These are phyloP conservation scores for Carex myosuroides DNA, from an alignment of 176 grass and related monocot species.

Conservation along the genomic window DNA sequence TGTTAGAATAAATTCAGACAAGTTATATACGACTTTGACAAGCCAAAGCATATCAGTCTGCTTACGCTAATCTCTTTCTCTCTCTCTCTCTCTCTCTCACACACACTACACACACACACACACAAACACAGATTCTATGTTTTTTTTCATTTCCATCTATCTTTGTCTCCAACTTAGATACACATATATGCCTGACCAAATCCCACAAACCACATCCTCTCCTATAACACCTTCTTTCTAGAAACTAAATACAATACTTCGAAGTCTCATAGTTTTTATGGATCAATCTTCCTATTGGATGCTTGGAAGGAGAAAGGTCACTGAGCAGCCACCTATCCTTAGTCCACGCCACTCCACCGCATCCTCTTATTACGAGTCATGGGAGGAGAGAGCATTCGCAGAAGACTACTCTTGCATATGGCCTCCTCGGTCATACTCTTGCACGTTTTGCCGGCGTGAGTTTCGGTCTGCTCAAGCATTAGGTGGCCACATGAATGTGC, in stretches of 20 bases:
- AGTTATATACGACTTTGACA: background rate
- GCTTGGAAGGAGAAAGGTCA: background rate
- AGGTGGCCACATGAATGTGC: conserved; percentile 71
- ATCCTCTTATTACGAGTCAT: conserved; percentile 25
- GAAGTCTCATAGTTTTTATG: background rate
- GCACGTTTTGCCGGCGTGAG: conserved; percentile 64
- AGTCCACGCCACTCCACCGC: conserved; percentile 3
- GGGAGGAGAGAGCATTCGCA: conserved; percentile 67
- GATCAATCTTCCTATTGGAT: conserved; percentile 23
- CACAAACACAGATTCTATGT: background rate
- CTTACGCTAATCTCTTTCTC: background rate
- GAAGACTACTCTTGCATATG: conserved; percentile 55
- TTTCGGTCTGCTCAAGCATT: conserved; percentile 69
- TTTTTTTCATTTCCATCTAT: conserved; percentile 4
- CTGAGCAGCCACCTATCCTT: background rate
- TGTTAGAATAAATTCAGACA: background rate
- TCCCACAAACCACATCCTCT: conserved; percentile 6
- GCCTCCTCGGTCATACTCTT: conserved; percentile 73
- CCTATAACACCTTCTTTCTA: conserved; percentile 11
- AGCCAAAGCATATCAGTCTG: background rate
- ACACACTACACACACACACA: background rate
- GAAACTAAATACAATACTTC: background rate
- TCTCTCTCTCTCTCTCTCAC: background rate
- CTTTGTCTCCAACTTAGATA: conserved; percentile 16
- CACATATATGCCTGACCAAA: conserved; percentile 19